Evolutionary conservation across 805 yeast species (phyloP).

Genomic region (Starmerella khaoyaiensis): DNA sequence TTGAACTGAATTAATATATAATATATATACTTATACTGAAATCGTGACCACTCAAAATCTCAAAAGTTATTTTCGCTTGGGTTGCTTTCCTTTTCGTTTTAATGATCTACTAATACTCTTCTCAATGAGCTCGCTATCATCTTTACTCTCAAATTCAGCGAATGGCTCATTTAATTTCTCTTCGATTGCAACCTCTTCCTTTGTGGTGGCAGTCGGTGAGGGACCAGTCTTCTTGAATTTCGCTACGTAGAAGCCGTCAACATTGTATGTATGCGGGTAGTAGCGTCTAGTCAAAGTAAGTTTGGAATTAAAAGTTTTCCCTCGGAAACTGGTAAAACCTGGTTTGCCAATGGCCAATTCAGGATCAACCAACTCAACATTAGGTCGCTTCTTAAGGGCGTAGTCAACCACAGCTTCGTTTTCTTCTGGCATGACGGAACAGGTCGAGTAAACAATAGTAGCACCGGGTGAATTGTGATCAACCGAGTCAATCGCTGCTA

Average conservation of each 20-base stretch:
- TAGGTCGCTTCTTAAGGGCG: conserved; percentile 90
- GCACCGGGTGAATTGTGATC: conserved; percentile 78
- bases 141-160: conserved; percentile 64
- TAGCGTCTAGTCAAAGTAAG: conserved; percentile 80
- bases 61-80: too few relatives aligned
- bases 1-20: too few relatives aligned
- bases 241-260: conserved; percentile 96
- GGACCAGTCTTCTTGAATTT: conserved; percentile 85
- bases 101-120: conserved; percentile 34
- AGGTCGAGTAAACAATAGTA: conserved; percentile 87
- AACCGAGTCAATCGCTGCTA: conserved; percentile 94
- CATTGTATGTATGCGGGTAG: conserved; percentile 96
- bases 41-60: too few relatives aligned
- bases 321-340: conserved; percentile 87
- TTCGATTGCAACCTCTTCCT: conserved; percentile 70
- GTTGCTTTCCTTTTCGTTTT: too few relatives aligned
- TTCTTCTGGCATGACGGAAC: conserved; percentile 97
- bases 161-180: conserved; percentile 77
- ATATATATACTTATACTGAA: too few relatives aligned
- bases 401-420: conserved; percentile 98
- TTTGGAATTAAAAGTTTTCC: conserved; percentile 73
- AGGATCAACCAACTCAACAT: conserved; percentile 85
- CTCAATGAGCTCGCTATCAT: conserved; percentile 61
- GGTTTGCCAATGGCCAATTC: conserved; percentile 89
- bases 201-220: conserved; percentile 71